Conservation (phyloP, 352 stramenopile genomes). For the Pythium phragmiticola region DNA sequence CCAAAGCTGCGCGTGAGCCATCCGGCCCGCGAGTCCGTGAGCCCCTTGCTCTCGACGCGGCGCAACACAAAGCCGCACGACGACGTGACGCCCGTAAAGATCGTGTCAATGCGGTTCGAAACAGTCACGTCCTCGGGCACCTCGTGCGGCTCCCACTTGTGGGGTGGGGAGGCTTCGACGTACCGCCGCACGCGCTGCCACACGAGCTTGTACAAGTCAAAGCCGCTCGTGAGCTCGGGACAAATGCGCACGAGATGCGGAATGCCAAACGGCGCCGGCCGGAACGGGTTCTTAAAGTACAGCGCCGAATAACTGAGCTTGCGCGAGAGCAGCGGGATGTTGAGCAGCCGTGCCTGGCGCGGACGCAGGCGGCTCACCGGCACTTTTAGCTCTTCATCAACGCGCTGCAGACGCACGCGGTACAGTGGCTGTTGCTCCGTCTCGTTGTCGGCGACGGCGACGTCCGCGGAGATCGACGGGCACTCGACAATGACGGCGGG, state of each 20-base stretch:
- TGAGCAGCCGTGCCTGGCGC: conserved; percentile 69
- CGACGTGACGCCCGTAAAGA: conserved; percentile 75
- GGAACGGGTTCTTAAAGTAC: conserved; percentile 90
- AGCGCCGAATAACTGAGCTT: conserved; percentile 87
- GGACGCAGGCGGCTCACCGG: conserved; percentile 61
- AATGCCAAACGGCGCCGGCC: conserved; percentile 80
- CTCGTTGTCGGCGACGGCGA: conserved; percentile 51
- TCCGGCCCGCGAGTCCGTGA: conserved; percentile 73
- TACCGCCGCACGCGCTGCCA: conserved; percentile 85
- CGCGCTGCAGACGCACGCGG: conserved; percentile 58
- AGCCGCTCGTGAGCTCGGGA: conserved; percentile 76
- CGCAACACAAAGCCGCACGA: conserved; percentile 79
- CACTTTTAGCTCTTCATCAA: conserved; percentile 77
- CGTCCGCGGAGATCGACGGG: conserved; percentile 23
- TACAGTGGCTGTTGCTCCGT: conserved; percentile 33
- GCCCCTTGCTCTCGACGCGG: conserved; percentile 79
- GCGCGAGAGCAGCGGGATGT: conserved; percentile 77
- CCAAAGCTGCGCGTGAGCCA: conserved; percentile 85
- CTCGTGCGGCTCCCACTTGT: conserved; percentile 23
- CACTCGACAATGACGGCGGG: conserved; percentile 62
- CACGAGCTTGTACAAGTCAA: conserved; percentile 79
- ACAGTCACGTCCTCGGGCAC: conserved; percentile 26
- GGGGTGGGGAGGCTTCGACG: conserved; percentile 37
- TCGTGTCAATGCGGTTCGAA: conserved; percentile 74
- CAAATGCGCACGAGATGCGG: conserved; percentile 86